Percentiles rank a stretch among this genome's conserved stretches.
These are phyloP conservation scores for Zasmidium angulare DNA, from an alignment of 2,329 filamentous ascomycete genomes.

Conservation along the genomic window DNA sequence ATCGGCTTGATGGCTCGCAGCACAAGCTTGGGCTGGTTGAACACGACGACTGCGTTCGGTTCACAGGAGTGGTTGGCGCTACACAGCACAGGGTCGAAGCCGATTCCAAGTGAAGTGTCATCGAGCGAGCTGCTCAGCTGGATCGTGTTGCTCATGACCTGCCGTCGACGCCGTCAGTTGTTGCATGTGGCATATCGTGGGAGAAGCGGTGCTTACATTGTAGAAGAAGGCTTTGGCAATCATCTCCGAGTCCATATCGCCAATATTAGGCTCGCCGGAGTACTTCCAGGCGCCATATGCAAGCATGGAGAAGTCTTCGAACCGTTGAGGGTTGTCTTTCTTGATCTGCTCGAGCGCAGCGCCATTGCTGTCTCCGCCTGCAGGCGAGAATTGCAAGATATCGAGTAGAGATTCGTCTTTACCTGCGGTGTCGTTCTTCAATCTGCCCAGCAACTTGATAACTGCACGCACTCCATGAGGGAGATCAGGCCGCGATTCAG, in stretches of 20 bases:
- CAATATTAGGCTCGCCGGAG: constrained; percentile 37
- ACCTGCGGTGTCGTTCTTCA: constrained; percentile 26
- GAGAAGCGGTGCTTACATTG: constrained; percentile 12
- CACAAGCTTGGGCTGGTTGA: constrained; percentile 53
- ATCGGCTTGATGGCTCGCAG: constrained; percentile 56
- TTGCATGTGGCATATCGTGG: constrained; percentile 3
- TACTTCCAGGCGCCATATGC: constrained; percentile 56
- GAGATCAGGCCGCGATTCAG: constrained; percentile 41
- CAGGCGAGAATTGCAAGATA: constrained; percentile 26
- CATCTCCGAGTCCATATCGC: constrained; percentile 22
- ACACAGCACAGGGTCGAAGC: constrained; percentile 55
- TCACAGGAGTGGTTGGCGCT: constrained; percentile 63
- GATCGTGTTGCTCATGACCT: constrained; percentile 60
- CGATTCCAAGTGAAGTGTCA: constrained; percentile 58
- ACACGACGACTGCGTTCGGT: constrained; percentile 59
- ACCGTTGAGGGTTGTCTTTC: constrained; percentile 40
- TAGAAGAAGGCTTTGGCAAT: constrained; percentile 20
- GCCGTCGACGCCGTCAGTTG: constrained; percentile 9
- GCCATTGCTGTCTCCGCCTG: constrained; percentile 12
- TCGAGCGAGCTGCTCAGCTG: constrained; percentile 57
- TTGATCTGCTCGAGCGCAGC: constrained; percentile 52
- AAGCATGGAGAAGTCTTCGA: constrained; percentile 53
- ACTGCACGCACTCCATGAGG: constrained; percentile 58
- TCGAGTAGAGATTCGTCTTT: constrained; percentile 26
- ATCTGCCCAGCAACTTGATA: constrained; percentile 50